These are phyloP conservation scores for Trichoderma sp. DNA, from an alignment of 2,329 filamentous ascomycete genomes.

Conservation along the genomic window DNA sequence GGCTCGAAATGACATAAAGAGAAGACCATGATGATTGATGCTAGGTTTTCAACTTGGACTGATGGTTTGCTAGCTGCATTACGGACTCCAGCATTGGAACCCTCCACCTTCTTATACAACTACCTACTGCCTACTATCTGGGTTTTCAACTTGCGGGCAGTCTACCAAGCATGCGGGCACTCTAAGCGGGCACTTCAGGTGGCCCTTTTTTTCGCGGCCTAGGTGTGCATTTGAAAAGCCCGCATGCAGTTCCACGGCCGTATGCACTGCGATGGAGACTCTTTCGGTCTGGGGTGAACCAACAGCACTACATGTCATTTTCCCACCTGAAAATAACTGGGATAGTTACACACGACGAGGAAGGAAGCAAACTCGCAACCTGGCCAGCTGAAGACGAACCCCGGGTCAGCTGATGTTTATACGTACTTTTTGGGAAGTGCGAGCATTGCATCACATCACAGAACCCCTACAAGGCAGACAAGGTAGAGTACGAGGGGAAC, in stretches of 20 bases:
- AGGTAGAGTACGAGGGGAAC: neutral
- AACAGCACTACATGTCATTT: constrained; percentile 20
- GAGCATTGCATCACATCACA: neutral
- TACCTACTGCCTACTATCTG: neutral
- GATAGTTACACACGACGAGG: neutral
- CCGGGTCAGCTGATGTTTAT: constrained; percentile 16
- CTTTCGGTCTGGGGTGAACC: constrained; percentile 1
- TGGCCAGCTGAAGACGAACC: neutral
- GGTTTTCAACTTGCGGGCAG: neutral
- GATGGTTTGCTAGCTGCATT: neutral
- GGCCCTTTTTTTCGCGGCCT: neutral
- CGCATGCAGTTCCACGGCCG: neutral
- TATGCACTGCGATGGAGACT: constrained; percentile 18
- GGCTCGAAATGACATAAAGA: constrained; percentile 7
- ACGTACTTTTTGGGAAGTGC: neutral
- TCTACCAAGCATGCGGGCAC: neutral
- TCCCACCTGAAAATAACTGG: neutral
- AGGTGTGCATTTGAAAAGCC: constrained; percentile 16
- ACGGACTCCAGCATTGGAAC: neutral
- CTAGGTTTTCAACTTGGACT: neutral
- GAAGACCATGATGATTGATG: constrained; percentile 22
- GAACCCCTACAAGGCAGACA: neutral
- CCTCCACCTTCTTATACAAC: constrained; percentile 4
- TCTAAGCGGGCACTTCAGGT: neutral
- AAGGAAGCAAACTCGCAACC: neutral